Percentiles rank a stretch among this genome's conserved stretches.
Conservation (phyloP, 2,329 filamentous ascomycete genomes). For the Tolypocladium pustulatum region DNA sequence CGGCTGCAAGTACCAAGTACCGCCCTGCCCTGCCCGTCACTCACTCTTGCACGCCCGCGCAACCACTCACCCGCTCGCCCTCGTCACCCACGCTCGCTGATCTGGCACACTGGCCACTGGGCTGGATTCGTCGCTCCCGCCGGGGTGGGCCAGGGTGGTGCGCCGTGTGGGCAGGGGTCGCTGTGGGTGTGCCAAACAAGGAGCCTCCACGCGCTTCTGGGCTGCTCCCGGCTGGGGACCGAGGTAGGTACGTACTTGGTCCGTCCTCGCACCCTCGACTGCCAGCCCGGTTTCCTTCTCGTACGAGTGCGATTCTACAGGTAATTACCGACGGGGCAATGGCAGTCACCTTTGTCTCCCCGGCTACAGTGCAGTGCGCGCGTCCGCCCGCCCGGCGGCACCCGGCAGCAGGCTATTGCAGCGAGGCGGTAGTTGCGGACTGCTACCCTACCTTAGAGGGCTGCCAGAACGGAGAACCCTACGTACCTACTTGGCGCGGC, state of each 20-base stretch:
- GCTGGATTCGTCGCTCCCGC: background rate
- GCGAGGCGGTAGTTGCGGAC: background rate
- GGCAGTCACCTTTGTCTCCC: background rate
- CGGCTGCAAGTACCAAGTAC: background rate
- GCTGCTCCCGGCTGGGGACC: background rate
- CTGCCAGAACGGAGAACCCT: background rate
- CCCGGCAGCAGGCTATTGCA: background rate
- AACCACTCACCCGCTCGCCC: background rate
- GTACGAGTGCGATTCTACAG: background rate
- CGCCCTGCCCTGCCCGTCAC: background rate
- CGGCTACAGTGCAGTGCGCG: background rate
- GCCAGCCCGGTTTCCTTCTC: background rate
- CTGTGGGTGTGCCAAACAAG: slow-evolving; percentile 1
- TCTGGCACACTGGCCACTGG: background rate
- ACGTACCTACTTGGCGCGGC: background rate
- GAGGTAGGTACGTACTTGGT: background rate
- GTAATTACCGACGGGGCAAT: background rate
- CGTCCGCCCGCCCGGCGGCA: background rate
- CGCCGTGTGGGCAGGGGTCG: background rate
- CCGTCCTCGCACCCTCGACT: too few relatives aligned
- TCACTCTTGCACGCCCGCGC: background rate
- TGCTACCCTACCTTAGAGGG: background rate
- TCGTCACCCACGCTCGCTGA: background rate
- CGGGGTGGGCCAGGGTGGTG: slow-evolving; percentile 1
- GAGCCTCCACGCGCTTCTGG: background rate